These are phyloP conservation scores for Botrytis tulipae DNA, from an alignment of 2,329 filamentous ascomycete genomes.

Conservation along the genomic window DNA sequence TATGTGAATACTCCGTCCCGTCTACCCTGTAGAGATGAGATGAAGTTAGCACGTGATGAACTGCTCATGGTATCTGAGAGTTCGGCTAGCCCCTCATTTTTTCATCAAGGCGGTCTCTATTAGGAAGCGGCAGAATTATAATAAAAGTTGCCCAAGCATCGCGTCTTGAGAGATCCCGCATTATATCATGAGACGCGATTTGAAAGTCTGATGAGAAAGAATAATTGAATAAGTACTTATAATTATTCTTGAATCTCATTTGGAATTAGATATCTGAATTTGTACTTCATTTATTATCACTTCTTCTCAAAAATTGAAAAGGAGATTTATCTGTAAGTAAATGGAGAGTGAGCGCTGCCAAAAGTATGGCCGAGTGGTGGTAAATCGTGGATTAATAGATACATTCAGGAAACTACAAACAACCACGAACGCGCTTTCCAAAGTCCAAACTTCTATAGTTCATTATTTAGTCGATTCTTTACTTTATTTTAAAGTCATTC, in stretches of 20 bases:
- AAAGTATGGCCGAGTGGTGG: background rate
- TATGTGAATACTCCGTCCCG: background rate
- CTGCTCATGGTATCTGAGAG: background rate
- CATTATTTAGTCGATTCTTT: background rate
- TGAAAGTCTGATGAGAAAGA: background rate
- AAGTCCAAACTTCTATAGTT: background rate
- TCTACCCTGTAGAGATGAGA: background rate
- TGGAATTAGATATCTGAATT: background rate
- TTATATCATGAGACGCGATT: background rate
- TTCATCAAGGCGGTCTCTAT: background rate
- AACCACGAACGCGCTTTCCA: background rate
- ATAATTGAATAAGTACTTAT: background rate
- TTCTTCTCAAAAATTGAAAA: background rate
- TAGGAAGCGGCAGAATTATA: background rate
- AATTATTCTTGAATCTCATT: background rate
- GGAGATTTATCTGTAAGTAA: background rate
- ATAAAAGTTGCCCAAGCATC: background rate
- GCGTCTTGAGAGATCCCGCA: background rate
- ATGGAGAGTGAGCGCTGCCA: background rate
- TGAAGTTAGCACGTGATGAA: background rate
- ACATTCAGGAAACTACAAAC: background rate
- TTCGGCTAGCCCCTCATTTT: conserved; percentile 3
- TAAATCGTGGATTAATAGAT: background rate
- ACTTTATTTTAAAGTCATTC: background rate
- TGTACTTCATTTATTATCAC: background rate